These are phyloP conservation scores for Lactifluus subvellereus DNA, from an alignment of 768 basidiomycete species.

Conservation along the genomic window DNA sequence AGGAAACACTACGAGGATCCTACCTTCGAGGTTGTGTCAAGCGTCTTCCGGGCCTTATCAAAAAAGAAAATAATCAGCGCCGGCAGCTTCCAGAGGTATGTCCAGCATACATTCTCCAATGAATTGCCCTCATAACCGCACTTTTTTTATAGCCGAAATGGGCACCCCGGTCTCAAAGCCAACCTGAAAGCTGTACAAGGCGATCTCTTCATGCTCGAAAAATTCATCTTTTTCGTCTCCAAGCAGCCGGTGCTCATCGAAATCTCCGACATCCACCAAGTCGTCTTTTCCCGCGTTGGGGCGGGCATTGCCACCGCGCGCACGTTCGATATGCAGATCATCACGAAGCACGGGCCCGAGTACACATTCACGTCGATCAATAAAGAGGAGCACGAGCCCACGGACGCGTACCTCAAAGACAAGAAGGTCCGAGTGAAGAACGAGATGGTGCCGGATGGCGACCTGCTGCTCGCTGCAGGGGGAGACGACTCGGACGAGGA, in stretches of 20 bases:
- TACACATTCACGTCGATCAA: conserved; percentile 89
- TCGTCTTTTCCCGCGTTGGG: conserved; percentile 90
- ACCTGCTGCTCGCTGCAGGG: conserved; percentile 61
- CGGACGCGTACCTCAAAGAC: conserved; percentile 77
- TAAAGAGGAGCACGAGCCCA: conserved; percentile 89
- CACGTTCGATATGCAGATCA: conserved; percentile 90
- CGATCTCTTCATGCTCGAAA: conserved; percentile 96
- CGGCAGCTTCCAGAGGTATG: conserved; percentile 78
- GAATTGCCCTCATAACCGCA: neutral
- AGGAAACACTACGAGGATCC: conserved; percentile 94
- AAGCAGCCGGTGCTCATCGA: conserved; percentile 91
- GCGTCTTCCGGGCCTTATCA: conserved; percentile 86
- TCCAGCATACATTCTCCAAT: neutral
- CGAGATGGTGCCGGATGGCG: conserved; percentile 87
- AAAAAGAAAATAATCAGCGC: conserved; percentile 89
- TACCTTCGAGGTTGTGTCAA: conserved; percentile 91
- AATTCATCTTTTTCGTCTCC: conserved; percentile 96
- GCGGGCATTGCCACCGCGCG: conserved; percentile 81
- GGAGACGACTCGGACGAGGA: conserved; percentile 76
- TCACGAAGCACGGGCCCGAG: conserved; percentile 78
- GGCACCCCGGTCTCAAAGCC: conserved; percentile 93
- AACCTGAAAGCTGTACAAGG: conserved; percentile 96
- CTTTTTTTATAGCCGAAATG: conserved; percentile 56
- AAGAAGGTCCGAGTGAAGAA: conserved; percentile 95
- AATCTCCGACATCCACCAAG: conserved; percentile 82